Conservation (phyloP, 176 grass and related monocot species). For the Aegilops umbellulata region DNA sequence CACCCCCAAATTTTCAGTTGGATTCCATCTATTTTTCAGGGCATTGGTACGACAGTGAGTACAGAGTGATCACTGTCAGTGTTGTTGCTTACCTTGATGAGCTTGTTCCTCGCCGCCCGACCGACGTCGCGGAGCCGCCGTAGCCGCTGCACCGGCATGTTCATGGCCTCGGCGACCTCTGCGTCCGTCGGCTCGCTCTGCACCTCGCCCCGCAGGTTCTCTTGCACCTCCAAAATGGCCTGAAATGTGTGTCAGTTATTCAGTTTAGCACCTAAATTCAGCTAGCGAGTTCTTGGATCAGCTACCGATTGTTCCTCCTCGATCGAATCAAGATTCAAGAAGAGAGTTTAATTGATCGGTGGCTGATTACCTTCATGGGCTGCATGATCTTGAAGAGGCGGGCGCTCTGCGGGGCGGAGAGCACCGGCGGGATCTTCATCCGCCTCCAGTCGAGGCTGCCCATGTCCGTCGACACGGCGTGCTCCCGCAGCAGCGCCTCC, state of each 20-base stretch:
- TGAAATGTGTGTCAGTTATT: not conserved
- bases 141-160: slow-evolving; percentile 48
- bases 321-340: not conserved
- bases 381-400: slow-evolving; percentile 84
- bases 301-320: not conserved
- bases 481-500: slow-evolving; percentile 60
- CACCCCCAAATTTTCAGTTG: not conserved
- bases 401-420: slow-evolving; percentile 52
- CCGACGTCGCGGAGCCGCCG: slow-evolving; percentile 45
- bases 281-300: not conserved
- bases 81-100: slow-evolving; percentile 56
- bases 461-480: slow-evolving; percentile 61
- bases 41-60: not conserved
- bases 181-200: slow-evolving; percentile 52
- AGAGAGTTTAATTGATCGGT: not conserved
- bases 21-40: not conserved
- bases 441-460: slow-evolving; percentile 78
- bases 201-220: slow-evolving; percentile 47
- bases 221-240: slow-evolving; percentile 50
- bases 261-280: not conserved
- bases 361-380: slow-evolving; percentile 58
- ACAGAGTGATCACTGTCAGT: not conserved
- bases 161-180: slow-evolving; percentile 50
- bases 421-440: slow-evolving; percentile 89
- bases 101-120: slow-evolving; percentile 66